Evolutionary conservation across 768 basidiomycete genomes (phyloP).

Genomic region (Podaxis carcinomalis): DNA sequence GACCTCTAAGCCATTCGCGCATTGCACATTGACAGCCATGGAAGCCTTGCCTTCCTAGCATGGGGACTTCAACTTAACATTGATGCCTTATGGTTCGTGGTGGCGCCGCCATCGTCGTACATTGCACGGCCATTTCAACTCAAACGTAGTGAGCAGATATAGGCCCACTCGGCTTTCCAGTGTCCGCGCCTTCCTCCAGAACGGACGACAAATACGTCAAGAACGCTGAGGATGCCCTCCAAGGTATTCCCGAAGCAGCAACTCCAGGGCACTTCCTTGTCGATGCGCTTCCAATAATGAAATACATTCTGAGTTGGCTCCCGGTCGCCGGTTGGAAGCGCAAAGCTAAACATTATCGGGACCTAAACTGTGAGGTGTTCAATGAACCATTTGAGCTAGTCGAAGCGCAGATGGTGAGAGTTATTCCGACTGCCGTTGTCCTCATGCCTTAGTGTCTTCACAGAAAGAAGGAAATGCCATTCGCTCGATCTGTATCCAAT

Average conservation of each 20-base stretch:
- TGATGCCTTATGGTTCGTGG: conserved; percentile 18
- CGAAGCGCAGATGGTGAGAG: not conserved
- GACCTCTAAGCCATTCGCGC: conserved; percentile 15
- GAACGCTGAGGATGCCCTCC: conserved; percentile 25
- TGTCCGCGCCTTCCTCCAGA: not conserved
- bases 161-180: conserved; percentile 5
- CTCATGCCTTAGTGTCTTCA: not conserved
- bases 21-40: not conserved
- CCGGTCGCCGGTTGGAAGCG: conserved; percentile 42
- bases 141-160: conserved; percentile 11
- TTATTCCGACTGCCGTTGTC: not conserved
- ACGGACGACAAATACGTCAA: conserved; percentile 30
- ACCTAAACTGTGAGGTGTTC: conserved; percentile 26
- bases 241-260: conserved; percentile 18
- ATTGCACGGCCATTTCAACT: conserved; percentile 22
- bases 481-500: conserved; percentile 1
- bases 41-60: conserved; percentile 1
- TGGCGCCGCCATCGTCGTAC: conserved; percentile 20
- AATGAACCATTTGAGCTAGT: conserved; percentile 34
- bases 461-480: conserved; percentile 1
- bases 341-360: conserved; percentile 30
- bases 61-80: conserved; percentile 11
- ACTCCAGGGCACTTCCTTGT: conserved; percentile 17
- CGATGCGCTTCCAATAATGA: conserved; percentile 15
- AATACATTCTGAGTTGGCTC: conserved; percentile 31